phyloP scores from a whole-genome alignment of 2,329 filamentous ascomycete genomes.

The Ophiocordyceps camponoti-floridani region DNA sequence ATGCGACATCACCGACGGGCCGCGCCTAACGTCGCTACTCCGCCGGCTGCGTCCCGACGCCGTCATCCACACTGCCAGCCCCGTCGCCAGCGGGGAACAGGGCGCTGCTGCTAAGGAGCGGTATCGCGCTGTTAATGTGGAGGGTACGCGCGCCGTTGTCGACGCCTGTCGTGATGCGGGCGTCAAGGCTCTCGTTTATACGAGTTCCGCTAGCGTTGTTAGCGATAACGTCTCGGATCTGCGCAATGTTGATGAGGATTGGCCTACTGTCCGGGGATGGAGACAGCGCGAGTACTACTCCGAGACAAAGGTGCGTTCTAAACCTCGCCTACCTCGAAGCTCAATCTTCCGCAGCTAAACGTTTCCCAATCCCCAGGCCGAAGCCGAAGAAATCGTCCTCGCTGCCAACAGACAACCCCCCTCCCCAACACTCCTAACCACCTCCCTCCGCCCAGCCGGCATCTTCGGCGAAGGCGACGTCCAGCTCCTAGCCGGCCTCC shows the following conservation, averaged over 20 bases:
- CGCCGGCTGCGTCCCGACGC: slow-evolving; percentile 53
- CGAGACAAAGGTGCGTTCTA: slow-evolving; percentile 69
- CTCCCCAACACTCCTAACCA: slow-evolving; percentile 47
- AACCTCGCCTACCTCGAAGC: neutral
- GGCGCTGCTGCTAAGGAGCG: slow-evolving; percentile 37
- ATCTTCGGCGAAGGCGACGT: slow-evolving; percentile 86
- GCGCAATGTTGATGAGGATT: slow-evolving; percentile 69
- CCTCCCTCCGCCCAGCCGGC: slow-evolving; percentile 65
- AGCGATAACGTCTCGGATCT: slow-evolving; percentile 67
- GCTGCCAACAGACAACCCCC: slow-evolving; percentile 47
- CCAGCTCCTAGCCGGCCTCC: slow-evolving; percentile 54
- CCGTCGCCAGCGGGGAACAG: slow-evolving; percentile 32
- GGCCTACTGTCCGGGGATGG: slow-evolving; percentile 56
- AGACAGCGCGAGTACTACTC: slow-evolving; percentile 71
- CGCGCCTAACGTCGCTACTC: slow-evolving; percentile 45
- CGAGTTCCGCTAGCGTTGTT: slow-evolving; percentile 73
- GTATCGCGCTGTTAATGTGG: slow-evolving; percentile 71
- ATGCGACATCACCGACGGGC: slow-evolving; percentile 56
- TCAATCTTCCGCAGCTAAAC: too few relatives aligned
- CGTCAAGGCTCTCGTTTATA: slow-evolving; percentile 77
- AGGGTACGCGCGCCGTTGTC: slow-evolving; percentile 65
- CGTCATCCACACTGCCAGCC: slow-evolving; percentile 81
- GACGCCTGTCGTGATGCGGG: slow-evolving; percentile 43
- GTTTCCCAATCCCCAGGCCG: slow-evolving; percentile 34
- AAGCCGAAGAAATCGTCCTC: slow-evolving; percentile 68